Percentiles rank a stretch among this genome's conserved stretches.
Evolutionary conservation across 1,284 basidiomycete genomes (phyloP).

Genomic region (Apiotrichum akiyoshidainum): DNA sequence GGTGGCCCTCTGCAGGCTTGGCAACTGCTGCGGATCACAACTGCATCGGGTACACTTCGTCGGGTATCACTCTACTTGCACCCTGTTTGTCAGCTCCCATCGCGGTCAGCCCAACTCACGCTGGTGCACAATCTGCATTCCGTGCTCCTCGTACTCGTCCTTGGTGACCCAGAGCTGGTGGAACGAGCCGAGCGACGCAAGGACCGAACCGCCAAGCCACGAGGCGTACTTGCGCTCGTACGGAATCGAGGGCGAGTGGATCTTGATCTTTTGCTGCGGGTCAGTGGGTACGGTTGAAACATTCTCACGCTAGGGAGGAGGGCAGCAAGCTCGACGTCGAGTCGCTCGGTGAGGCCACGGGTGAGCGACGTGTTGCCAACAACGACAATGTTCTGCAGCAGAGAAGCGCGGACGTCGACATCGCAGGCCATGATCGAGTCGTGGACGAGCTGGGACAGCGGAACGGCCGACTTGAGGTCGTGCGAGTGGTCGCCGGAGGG

Average conservation of each 20-base stretch:
- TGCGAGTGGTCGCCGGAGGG: slow-evolving; percentile 58
- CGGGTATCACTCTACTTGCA: slow-evolving; percentile 3
- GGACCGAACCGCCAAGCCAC: slow-evolving; percentile 90
- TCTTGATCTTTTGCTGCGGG: slow-evolving; percentile 61
- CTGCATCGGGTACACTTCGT: slow-evolving; percentile 3
- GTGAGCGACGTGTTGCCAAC: slow-evolving; percentile 88
- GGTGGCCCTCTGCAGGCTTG: neutral
- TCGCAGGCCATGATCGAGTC: slow-evolving; percentile 82
- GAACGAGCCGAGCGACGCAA: slow-evolving; percentile 90
- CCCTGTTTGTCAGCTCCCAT: neutral
- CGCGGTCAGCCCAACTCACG: slow-evolving; percentile 28
- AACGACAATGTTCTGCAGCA: slow-evolving; percentile 89
- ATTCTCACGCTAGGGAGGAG: slow-evolving; percentile 70
- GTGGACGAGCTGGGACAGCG: slow-evolving; percentile 71
- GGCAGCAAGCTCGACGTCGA: slow-evolving; percentile 72
- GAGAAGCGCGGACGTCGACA: slow-evolving; percentile 81
- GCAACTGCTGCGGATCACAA: neutral
- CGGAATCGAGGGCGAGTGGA: slow-evolving; percentile 84
- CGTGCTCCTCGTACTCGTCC: slow-evolving; percentile 44
- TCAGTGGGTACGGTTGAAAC: slow-evolving; percentile 1
- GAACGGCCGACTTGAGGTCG: slow-evolving; percentile 55
- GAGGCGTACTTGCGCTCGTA: slow-evolving; percentile 81
- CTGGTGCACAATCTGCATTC: slow-evolving; percentile 49
- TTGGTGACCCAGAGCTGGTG: slow-evolving; percentile 54
- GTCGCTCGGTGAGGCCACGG: slow-evolving; percentile 78